Base-by-base conservation (phyloP, 2,329 filamentous ascomycete genomes). In the Penicillium sp. region DNA sequence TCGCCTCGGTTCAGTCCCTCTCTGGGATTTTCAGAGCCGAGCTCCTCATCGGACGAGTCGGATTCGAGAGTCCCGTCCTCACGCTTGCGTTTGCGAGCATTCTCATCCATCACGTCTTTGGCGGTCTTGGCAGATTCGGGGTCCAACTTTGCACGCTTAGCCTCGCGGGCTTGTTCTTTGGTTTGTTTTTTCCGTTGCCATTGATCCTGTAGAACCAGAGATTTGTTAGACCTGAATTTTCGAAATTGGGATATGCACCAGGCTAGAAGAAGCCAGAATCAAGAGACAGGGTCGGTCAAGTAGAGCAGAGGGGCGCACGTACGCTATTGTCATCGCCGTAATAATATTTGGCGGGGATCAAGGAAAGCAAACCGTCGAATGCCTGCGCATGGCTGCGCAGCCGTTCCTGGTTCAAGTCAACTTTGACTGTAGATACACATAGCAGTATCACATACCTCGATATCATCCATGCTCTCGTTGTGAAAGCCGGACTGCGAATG, bases 131-230 rank as follows among this genome's bases (percentile, higher is more conserved):
- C 86, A 66, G 90, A 91, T 60, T 92, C 90, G 24, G 94, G 92
- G 65, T 97, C 90, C 36, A 97, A 81, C 76, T 96, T 97, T 54
- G 88, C 90, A 68, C 87, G 83, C 75, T 91, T 91, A 50, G 90
- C 89, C 61, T 88, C 86, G 56, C 85, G 84, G 53, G 89, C 89
- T 72, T 96, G 83, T 71, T 90, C 88, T 70, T 95, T 96, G 45
- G 90, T 92, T 76, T 97, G 92, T 78, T 97, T 97, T 76, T 94
- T 95, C 68, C 87, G 87, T 71, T 86, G 85, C 90, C 91, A 95
- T 86, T 96, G 90, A 65, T 94, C 88, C 90, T 95, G 66, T 56
- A 60, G 38, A 20, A 47, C 36, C 54, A 45, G 48, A 54, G 40
- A 53, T 36, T 46, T 31, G 46, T 53, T 55, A 63, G 57, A 57